Base-by-base conservation (phyloP, 208 protist genomes). In the Naegleria fowleri region DNA sequence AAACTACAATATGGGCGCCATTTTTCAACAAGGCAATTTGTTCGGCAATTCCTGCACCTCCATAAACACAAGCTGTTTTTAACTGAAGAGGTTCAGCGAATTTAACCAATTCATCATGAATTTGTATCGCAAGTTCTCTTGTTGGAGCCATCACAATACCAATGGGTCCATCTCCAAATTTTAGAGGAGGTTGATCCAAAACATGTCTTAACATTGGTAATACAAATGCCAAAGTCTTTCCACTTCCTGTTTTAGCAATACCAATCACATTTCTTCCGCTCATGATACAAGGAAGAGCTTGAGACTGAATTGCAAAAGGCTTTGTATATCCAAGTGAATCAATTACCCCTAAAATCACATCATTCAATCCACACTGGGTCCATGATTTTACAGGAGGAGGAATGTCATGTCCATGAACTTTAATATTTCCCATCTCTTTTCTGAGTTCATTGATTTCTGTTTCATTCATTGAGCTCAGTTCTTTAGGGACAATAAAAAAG, bases 221-320 rank as follows among this genome's bases (percentile, higher is more conserved):
- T 11, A 96, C 90, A 94, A 98, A 99, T 16, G 95, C 93, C 25
- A 98, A 91, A 83, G 98, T 99, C 90, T 99, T 99, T 75, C 98
- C 98, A 0, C 95, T 97, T 13, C 98, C 98, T n/a, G 98, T 99
- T 91, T 97, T 96, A 9, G 98, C 97, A 22, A 96, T 95, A 25
- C 97, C 91, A 19, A 98, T 93, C 16, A 98, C 89, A 91, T 98
- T 96, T 5, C 96, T 94, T 4, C 97, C 97, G 33, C 86, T 92
- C 94, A 98, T 97, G 29, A 98, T 93, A 7, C 92, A 93, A 0
- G 97, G 97, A 39, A 95, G 93, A 29, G 94, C 94, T 25, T 97
- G 92, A n/a, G 94, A 94, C 94, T 98, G 97, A 92, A 98, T 98
- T 13, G 95, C 95, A 91, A 98, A 97, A 16, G 96, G 96, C 36